These are phyloP conservation scores for Populus ilicifolia DNA, from an alignment of 345 rosid species.

Conservation along the genomic window DNA sequence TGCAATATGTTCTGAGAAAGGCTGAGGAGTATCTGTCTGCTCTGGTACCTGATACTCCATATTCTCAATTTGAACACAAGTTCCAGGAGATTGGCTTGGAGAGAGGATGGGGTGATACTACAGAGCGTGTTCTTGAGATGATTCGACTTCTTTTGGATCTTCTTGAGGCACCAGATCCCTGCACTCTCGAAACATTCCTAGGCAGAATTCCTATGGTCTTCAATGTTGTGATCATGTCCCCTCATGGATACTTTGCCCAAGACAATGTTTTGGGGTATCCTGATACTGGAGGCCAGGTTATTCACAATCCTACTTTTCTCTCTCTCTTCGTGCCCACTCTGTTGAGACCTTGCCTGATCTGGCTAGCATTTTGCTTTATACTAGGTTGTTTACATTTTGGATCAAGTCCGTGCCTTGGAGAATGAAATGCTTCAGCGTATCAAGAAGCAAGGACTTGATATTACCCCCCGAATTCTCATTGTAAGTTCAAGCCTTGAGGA, in stretches of 20 bases:
- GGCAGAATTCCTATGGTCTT: slow-evolving; percentile 90
- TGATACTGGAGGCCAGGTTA: slow-evolving; percentile 96
- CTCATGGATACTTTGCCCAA: slow-evolving; percentile 95
- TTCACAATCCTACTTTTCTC: neutral
- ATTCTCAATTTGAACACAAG: slow-evolving; percentile 55
- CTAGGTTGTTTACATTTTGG: slow-evolving; percentile 91
- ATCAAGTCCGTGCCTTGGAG: slow-evolving; percentile 96
- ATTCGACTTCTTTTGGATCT: slow-evolving; percentile 86
- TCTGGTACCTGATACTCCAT: slow-evolving; percentile 50
- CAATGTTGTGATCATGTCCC: slow-evolving; percentile 86
- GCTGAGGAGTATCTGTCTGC: slow-evolving; percentile 76
- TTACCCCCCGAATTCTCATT: slow-evolving; percentile 79
- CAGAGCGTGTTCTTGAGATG: slow-evolving; percentile 77
- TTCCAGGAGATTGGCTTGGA: slow-evolving; percentile 93
- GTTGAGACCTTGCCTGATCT: neutral
- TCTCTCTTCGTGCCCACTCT: neutral
- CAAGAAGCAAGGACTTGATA: slow-evolving; percentile 83
- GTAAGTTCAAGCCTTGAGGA: slow-evolving; percentile 34
- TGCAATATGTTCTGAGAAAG: slow-evolving; percentile 74
- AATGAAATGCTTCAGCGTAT: slow-evolving; percentile 86
- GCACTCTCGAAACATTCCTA: slow-evolving; percentile 86
- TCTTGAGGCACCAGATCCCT: slow-evolving; percentile 95
- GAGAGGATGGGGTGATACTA: slow-evolving; percentile 94
- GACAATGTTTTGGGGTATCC: slow-evolving; percentile 96
- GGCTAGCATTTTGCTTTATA: neutral